Evolutionary conservation across 2,329 filamentous ascomycete genomes (phyloP), one percentile per base, ranked within the genome.

Genomic region (Cryphonectria nitschkei): DNA sequence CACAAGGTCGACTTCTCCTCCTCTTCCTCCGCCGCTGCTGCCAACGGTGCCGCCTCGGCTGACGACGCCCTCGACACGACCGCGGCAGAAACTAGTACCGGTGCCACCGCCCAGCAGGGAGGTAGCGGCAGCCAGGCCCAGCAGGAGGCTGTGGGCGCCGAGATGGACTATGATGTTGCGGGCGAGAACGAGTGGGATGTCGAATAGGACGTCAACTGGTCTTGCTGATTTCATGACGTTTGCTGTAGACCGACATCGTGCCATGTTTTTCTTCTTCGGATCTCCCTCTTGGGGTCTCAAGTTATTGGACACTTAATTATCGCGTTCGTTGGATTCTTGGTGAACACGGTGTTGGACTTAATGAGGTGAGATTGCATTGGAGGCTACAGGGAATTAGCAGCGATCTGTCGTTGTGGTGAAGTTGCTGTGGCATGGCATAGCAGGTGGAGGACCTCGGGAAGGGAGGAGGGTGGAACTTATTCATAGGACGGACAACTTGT

Each of bases 111-210:
- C n/a, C 70, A 68, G 54, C 34, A 26, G 16, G 60, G 34, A 16
- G 70, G 50, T 69, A 65, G 32, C 22, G 29, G 58, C 11, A 70
- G 61, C 46, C 66, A 62, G 37, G 75, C 75, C 32, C 78, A 77
- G 37, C 76, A 77, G 67, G 75, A 77, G 26, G 77, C 78, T 52
- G 75, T 79, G 54, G 77, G 80, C 61, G 79, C 79, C 3, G 81
- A 85, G 63, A 84, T 87, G 83, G 86, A 87, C 69, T 88, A 87
- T 73, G 86, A 87, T 72, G 83, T 87, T 26, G 85, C 81, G 2
- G 86, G 85, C 61, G 85, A 86, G 58, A 82, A 84, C 65, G 82
- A 81, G 56, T 87, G 85, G 82, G 81, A 78, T 73, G 74, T 77
- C 41, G 68, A 71, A 13, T 71, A 70, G 68, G 63, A 26, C 32